Evolutionary conservation across 1,284 basidiomycete genomes (phyloP).

Genomic region (Leccinum pallidistipes): DNA sequence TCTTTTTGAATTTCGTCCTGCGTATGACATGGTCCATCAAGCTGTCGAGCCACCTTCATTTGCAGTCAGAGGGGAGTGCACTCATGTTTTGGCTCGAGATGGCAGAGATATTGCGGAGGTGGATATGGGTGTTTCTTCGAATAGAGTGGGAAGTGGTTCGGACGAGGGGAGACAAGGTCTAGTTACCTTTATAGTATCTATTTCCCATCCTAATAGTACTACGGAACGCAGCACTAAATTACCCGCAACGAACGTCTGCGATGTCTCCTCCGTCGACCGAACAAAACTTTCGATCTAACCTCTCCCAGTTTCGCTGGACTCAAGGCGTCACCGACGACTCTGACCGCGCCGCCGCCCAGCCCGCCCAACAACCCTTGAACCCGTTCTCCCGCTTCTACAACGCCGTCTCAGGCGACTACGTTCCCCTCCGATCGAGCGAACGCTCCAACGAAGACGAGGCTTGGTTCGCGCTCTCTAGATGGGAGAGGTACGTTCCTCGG

Average conservation of each 20-base stretch:
- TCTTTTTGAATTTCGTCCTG: conserved; percentile 85
- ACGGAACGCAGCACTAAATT: background rate
- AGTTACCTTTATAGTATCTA: background rate
- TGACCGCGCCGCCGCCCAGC: conserved; percentile 37
- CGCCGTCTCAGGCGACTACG: conserved; percentile 75
- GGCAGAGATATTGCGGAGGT: conserved; percentile 85
- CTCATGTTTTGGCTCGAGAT: conserved; percentile 91
- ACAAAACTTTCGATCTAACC: conserved; percentile 65
- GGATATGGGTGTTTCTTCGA: conserved; percentile 96
- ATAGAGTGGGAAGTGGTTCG: conserved; percentile 91
- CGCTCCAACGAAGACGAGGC: conserved; percentile 95
- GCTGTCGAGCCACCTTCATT: conserved; percentile 85
- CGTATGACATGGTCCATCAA: conserved; percentile 96
- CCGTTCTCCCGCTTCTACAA: conserved; percentile 80
- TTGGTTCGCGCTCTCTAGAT: conserved; percentile 89
- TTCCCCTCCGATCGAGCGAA: conserved; percentile 84
- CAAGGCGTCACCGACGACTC: conserved; percentile 75
- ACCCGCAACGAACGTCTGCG: background rate
- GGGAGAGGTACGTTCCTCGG: conserved; percentile 67
- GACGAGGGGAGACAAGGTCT: conserved; percentile 40
- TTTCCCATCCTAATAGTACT: background rate
- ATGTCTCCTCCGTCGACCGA: conserved; percentile 41
- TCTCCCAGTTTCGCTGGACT: conserved; percentile 87
- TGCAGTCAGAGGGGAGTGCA: conserved; percentile 77
- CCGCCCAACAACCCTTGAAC: conserved; percentile 39